A percentile compares a stretch with the other conserved stretches of the same genome.
Conservation (phyloP, 192 early-diverging fungal species). For the Powellomyces hirtus region DNA sequence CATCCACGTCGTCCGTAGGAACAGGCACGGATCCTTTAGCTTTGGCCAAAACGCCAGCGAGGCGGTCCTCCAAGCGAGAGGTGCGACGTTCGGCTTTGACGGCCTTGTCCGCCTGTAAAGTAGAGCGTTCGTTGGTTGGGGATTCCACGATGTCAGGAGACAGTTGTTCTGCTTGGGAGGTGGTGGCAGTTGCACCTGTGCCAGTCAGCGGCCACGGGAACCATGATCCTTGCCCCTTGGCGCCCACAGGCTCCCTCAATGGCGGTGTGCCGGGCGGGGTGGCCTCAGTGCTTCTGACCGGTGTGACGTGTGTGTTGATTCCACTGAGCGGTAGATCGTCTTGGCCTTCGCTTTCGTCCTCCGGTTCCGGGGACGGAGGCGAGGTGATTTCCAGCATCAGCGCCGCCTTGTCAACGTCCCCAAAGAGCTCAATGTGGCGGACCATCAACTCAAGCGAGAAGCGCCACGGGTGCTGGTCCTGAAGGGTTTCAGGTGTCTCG, state of each 20-base stretch:
- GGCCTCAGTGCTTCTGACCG: background rate
- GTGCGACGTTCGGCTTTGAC: constrained; percentile 13
- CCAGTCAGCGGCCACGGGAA: constrained; percentile 20
- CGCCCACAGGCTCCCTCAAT: constrained; percentile 12
- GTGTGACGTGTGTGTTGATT: background rate
- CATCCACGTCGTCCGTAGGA: background rate
- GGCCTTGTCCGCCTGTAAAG: background rate
- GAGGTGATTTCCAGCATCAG: constrained; percentile 3
- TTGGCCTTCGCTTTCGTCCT: constrained; percentile 1
- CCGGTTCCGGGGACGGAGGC: constrained; percentile 24
- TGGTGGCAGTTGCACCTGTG: background rate
- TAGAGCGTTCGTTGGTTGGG: background rate
- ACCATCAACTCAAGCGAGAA: constrained; percentile 34
- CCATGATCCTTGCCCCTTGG: constrained; percentile 5
- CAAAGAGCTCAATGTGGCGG: constrained; percentile 28
- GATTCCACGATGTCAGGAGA: background rate
- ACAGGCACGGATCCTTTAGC: constrained; percentile 3
- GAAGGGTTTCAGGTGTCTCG: constrained; percentile 29
- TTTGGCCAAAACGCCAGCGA: constrained; percentile 13
- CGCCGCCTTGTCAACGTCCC: constrained; percentile 3
- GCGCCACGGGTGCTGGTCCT: constrained; percentile 29
- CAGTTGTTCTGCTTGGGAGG: background rate
- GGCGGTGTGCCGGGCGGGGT: constrained; percentile 21
- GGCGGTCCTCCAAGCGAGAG: constrained; percentile 7
- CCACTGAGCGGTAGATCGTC: background rate